These are phyloP conservation scores for Fusarium annulatum DNA, from an alignment of 2,329 filamentous ascomycete genomes.

Conservation along the genomic window DNA sequence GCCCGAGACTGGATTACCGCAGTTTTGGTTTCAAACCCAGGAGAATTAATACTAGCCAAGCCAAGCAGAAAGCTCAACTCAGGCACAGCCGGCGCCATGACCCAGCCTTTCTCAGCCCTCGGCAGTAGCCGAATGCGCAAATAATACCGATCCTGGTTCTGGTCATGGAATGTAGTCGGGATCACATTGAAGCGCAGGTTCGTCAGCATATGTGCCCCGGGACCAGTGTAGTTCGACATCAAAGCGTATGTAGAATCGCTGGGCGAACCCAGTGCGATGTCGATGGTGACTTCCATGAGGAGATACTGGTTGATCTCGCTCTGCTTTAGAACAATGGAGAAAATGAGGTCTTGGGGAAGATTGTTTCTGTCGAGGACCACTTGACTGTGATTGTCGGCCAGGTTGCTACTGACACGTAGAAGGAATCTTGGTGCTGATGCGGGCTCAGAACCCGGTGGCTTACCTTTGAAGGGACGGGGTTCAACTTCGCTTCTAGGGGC, in stretches of 20 bases:
- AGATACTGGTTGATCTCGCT: background rate
- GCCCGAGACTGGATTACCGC: background rate
- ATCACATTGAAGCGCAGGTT: slow-evolving; percentile 7
- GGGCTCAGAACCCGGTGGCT: background rate
- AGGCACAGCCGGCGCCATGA: background rate
- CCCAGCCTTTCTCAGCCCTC: background rate
- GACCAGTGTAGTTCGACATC: slow-evolving; percentile 1
- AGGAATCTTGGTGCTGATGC: background rate
- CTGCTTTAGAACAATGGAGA: background rate
- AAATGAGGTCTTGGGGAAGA: background rate
- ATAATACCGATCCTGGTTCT: background rate
- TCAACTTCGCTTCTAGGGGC: fast-evolving
- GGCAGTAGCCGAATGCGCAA: background rate
- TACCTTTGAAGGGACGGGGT: fast-evolving
- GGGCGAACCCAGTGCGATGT: background rate
- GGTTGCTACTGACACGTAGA: background rate
- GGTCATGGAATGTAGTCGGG: background rate
- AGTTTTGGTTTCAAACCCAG: background rate
- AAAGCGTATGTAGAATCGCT: background rate
- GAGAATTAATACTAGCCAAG: background rate
- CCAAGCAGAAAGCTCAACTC: background rate
- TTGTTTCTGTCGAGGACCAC: background rate
- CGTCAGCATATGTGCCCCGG: background rate
- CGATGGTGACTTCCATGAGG: background rate
- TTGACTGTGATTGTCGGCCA: background rate